phyloP scores from a whole-genome alignment of 768 basidiomycete genomes.

The Gelatoporia subvermispora region DNA sequence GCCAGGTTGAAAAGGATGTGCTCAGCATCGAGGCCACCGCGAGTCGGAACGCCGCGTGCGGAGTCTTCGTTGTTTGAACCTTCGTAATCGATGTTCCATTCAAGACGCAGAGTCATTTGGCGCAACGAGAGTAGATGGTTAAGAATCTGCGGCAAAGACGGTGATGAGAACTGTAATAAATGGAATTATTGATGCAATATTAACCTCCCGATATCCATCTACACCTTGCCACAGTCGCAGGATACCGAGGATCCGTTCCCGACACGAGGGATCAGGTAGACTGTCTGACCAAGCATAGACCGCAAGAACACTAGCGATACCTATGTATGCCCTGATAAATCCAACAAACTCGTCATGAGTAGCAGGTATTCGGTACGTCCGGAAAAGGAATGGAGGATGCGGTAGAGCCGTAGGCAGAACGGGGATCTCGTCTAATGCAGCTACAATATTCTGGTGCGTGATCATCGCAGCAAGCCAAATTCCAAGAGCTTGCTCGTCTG shows the following conservation, averaged over 20 bases:
- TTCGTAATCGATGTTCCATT: conserved; percentile 65
- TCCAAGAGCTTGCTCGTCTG: conserved; percentile 64
- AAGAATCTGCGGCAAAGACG: conserved; percentile 53
- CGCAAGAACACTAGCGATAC: conserved; percentile 60
- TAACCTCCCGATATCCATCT: conserved; percentile 71
- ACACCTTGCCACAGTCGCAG: conserved; percentile 61
- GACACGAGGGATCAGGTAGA: conserved; percentile 56
- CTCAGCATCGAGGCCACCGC: conserved; percentile 64
- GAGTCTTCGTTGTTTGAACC: conserved; percentile 28
- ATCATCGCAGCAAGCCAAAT: conserved; percentile 71
- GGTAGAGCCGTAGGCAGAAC: conserved; percentile 27
- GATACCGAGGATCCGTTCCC: conserved; percentile 59
- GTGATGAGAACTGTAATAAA: conserved; percentile 3
- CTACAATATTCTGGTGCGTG: conserved; percentile 47
- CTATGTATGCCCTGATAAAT: conserved; percentile 63
- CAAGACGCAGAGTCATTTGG: conserved; percentile 67
- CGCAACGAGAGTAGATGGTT: conserved; percentile 69
- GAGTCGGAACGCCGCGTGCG: conserved; percentile 35
- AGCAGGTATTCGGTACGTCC: conserved; percentile 19
- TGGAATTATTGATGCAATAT: conserved; percentile 8
- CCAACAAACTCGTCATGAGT: conserved; percentile 57
- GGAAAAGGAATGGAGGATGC: conserved; percentile 37
- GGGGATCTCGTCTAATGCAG: conserved; percentile 40
- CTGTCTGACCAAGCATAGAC: conserved; percentile 82
- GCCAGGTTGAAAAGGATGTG: conserved; percentile 59